Percentiles rank a stretch among this genome's conserved stretches.
These are phyloP conservation scores for Ogataea pignaliae DNA, from an alignment of 805 yeast species.

Conservation along the genomic window DNA sequence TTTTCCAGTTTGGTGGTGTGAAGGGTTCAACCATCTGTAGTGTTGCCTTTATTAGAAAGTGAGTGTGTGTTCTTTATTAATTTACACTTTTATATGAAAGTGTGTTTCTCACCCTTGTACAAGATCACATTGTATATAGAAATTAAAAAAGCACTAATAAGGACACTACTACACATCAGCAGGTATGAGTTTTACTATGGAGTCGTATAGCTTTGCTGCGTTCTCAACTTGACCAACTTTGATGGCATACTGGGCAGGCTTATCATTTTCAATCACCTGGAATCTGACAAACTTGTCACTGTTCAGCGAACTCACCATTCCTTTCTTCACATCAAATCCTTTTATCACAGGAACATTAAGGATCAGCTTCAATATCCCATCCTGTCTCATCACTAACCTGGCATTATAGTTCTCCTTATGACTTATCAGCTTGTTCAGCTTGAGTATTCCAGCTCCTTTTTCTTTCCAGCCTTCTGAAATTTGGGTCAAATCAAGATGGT, in stretches of 20 bases:
- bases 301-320: conserved; percentile 79
- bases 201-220: conserved; percentile 54
- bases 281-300: conserved; percentile 83
- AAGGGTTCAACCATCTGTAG: conserved; percentile 87
- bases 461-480: conserved; percentile 89
- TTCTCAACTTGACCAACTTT: conserved; percentile 61
- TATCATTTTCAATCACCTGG: conserved; percentile 56
- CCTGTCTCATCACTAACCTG: conserved; percentile 87
- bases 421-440: conserved; percentile 48
- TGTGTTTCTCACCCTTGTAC: background rate
- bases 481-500: conserved; percentile 63
- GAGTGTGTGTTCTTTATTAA: conserved; percentile 2
- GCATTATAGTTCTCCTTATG: conserved; percentile 36
- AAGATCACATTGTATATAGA: background rate
- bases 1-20: conserved; percentile 83
- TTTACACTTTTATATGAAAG: background rate
- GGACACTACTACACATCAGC: conserved; percentile 4
- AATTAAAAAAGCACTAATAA: background rate
- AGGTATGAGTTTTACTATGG: conserved; percentile 36
- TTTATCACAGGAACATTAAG: conserved; percentile 66
- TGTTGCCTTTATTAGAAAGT: conserved; percentile 60
- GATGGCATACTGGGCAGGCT: conserved; percentile 80
- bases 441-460: conserved; percentile 86
- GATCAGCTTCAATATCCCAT: conserved; percentile 77
- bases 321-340: conserved; percentile 63